Evolutionary conservation across 1,139 yeast species (phyloP).

Genomic region (Saccharomyces hybrid): DNA sequence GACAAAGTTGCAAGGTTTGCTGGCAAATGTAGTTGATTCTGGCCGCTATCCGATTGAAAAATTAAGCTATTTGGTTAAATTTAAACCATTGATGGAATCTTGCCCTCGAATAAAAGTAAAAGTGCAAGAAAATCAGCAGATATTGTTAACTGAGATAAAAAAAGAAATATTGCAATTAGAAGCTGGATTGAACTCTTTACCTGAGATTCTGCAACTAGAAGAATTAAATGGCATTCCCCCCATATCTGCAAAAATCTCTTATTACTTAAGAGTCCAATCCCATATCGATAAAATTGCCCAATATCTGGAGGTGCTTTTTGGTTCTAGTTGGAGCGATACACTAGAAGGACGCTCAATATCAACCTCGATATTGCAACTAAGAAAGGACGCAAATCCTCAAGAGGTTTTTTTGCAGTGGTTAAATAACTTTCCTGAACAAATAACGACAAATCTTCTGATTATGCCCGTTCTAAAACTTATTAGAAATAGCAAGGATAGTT

Average conservation of each 20-base stretch:
- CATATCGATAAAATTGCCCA: conserved; percentile 38
- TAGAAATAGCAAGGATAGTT: conserved; percentile 14
- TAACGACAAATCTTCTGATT: conserved; percentile 23
- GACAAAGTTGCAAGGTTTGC: conserved; percentile 36
- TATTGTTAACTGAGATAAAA: conserved; percentile 42
- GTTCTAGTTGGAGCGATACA: conserved; percentile 66
- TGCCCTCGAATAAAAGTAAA: conserved; percentile 49
- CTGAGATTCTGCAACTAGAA: background rate
- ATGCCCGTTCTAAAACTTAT: conserved; percentile 38
- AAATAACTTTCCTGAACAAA: conserved; percentile 9
- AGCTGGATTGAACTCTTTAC: conserved; percentile 1
- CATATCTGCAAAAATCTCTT: conserved; percentile 40
- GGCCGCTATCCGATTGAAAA: conserved; percentile 41
- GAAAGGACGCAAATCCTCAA: conserved; percentile 41
- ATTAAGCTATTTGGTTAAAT: conserved; percentile 44
- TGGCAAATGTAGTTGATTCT: conserved; percentile 36
- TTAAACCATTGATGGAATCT: conserved; percentile 38
- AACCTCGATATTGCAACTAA: conserved; percentile 42
- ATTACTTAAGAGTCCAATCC: conserved; percentile 44
- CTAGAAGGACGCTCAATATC: conserved; percentile 64
- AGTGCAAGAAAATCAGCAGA: conserved; percentile 48
- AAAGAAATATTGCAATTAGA: conserved; percentile 36
- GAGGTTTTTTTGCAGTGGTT: conserved; percentile 46
- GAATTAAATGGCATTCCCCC: conserved; percentile 42
- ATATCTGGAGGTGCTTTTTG: conserved; percentile 49